Evolutionary conservation across 805 yeast species (phyloP), one percentile per base, ranked within the genome.

Genomic region (Candida nanaspora): DNA sequence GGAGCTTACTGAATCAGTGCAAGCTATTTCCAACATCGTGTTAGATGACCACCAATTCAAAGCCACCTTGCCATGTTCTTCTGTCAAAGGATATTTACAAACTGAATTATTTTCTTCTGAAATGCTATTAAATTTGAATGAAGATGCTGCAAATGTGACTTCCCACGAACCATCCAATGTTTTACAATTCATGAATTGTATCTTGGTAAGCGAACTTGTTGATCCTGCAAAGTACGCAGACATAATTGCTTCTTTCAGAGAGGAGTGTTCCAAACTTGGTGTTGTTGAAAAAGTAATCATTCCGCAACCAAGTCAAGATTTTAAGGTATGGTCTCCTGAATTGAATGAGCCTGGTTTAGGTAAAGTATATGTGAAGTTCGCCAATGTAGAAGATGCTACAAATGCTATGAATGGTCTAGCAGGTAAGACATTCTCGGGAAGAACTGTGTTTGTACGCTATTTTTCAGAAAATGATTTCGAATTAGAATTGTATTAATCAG

Each of bases 361-460:
- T 0, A 81, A 76, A 46, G 69, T 87, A 0, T 87, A 70, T 56
- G 76, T 85, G 19, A 77, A 81, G 56, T 88, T 83, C 59, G 69
- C 66, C 1, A 63, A 65, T 11, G 59, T 66, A 2, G 72, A 72
- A 2, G 60, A 62, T 2, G 81, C 95, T 1, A 55, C 63, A 6
- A 56, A 59, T 8, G 94, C 93, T 0, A 56, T 74, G 26, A 44
- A 59, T 9, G 72, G 68, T 9, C 49, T 86, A 15, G 77, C 82
- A 8, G 95, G 95, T 1, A 62, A 80, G 39, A 60, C 61, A 39
- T 88, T 80, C 53, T 76, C 79, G 46, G 88, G 78, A 35, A 66
- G 96, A 38, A 70, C 82, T 0, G 76, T 88, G 0, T 46, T 89
- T 15, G 78, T 85, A 42, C 70, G 83, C 1, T 85, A 67, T 50